A percentile compares a stretch with the other conserved stretches of the same genome.
Evolutionary conservation across 352 stramenopile genomes (phyloP).

Genomic region (Phytopythium sindhum): DNA sequence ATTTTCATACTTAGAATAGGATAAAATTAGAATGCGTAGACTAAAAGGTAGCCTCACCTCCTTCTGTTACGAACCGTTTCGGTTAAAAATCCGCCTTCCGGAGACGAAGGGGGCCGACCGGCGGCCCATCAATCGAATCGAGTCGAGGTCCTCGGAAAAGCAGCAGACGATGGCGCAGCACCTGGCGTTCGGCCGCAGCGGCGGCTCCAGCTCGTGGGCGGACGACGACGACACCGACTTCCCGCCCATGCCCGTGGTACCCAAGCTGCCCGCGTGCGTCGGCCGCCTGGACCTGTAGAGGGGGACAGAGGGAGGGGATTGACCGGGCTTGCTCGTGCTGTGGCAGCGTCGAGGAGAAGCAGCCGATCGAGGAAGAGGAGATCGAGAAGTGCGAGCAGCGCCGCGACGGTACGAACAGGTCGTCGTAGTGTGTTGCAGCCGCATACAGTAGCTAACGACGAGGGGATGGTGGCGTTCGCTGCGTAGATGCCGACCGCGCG

Average conservation of each 20-base stretch:
- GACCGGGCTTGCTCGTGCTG: not conserved
- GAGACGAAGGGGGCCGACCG: not conserved
- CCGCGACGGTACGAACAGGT: constrained; percentile 15
- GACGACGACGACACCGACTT: constrained; percentile 75
- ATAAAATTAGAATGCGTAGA: no score
- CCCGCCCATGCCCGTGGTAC: constrained; percentile 34
- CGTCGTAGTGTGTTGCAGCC: no score
- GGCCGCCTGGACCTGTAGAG: not conserved
- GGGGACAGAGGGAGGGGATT: not conserved
- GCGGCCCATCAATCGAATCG: not conserved
- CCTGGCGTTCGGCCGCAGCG: constrained; percentile 40
- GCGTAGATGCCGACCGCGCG: constrained; percentile 3
- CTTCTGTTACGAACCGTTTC: not conserved
- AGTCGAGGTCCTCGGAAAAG: not conserved
- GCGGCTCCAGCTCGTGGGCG: constrained; percentile 66
- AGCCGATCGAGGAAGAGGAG: constrained; percentile 40
- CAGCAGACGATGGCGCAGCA: constrained; percentile 50
- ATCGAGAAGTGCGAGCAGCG: constrained; percentile 27
- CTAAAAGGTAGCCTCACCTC: not conserved
- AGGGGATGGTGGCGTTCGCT: not conserved
- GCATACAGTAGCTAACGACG: not conserved
- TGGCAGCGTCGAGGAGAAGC: constrained; percentile 23
- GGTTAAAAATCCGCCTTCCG: not conserved
- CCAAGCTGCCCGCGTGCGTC: constrained; percentile 47
- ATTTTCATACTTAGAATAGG: not conserved